Evolutionary conservation across 331 rosid genomes (phyloP).

Genomic region (Spiraea crenata): DNA sequence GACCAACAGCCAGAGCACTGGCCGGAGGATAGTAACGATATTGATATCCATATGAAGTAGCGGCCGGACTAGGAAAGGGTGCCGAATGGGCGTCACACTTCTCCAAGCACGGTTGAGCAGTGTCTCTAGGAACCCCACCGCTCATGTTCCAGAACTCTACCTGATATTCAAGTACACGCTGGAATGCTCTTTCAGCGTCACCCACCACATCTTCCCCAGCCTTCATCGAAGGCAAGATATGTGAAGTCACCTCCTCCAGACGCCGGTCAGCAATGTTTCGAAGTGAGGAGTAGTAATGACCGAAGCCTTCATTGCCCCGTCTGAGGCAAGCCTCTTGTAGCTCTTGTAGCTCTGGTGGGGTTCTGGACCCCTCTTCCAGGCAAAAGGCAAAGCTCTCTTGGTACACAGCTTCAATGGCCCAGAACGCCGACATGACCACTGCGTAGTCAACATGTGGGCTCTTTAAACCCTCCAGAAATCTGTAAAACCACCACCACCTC

Average conservation of each 20-base stretch:
- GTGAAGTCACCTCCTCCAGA: slow-evolving; percentile 38
- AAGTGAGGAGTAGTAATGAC: slow-evolving; percentile 58
- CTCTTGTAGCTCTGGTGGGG: slow-evolving; percentile 58
- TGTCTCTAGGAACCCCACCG: slow-evolving; percentile 28
- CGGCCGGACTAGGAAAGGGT: no score
- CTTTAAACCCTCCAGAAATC: slow-evolving; percentile 69
- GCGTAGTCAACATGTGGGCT: slow-evolving; percentile 52
- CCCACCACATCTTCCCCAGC: slow-evolving; percentile 42
- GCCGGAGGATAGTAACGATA: no score
- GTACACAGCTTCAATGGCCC: slow-evolving; percentile 84
- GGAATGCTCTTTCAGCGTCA: slow-evolving; percentile 50
- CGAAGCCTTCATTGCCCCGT: slow-evolving; percentile 83
- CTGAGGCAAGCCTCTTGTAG: slow-evolving; percentile 67
- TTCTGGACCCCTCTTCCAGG: slow-evolving; percentile 57
- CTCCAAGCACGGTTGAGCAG: background rate
- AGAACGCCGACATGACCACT: slow-evolving; percentile 62
- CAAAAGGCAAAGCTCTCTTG: slow-evolving; percentile 80
- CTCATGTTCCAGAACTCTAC: slow-evolving; percentile 86
- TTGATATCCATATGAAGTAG: no score
- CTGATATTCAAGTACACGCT: slow-evolving; percentile 59
- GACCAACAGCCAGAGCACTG: no score
- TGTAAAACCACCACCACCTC: slow-evolving; percentile 29
- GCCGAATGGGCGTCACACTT: no score
- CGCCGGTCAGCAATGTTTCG: slow-evolving; percentile 42
- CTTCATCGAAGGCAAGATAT: slow-evolving; percentile 33